Base-by-base conservation (phyloP, 345 rosid species). In the Dimocarpus longan region DNA sequence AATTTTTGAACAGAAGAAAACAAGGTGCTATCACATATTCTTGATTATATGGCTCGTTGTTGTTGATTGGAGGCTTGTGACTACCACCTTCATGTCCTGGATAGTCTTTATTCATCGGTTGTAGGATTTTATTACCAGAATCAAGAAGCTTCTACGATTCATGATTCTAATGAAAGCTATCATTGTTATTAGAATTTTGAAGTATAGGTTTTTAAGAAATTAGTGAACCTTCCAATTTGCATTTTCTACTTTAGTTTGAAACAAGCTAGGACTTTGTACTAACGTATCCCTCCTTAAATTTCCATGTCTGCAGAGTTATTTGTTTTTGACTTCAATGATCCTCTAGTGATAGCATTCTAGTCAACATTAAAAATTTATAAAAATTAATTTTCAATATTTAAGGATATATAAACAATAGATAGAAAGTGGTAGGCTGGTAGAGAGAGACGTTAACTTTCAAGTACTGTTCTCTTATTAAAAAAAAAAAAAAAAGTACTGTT, bases 41-140 rank as follows among this genome's bases (percentile, higher is more conserved):
- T 70, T 48, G 40, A 32, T 40, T 32, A 22, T 44, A 60, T 59
- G 80, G 80, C 57, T 57, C 24, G 43, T 28, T 7, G 43, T 78
- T 83, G 76, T 80, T 68, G 76, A 72, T 80, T 4, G 85, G 83
- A 68, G 83, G 86, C 8, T 52, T 78, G 16, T 57, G 79, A n/a
- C 37, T 59, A 37, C n/a, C 6, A 42, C 15, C 32, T 28, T 2
- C 32, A 28, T 28, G 32, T 4, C 64, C 75, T 0, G 19, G 22
- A 79, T 78, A 78, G 64, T 78, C 81, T 75, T n/a, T 80, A 6
- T 26, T 46, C 83, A 62, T 69, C 63, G 80, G 43, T 40, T 32
- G 60, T 54, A 18, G 8, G 42, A 80, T 42, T 63, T 84, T 78
- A 2, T 26, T 21, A 54, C 32, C 43, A 42, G 68, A 75, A 21